Evolutionary conservation across 2,329 filamentous ascomycete genomes (phyloP).

Genomic region (Pseudogymnoascus sp.): DNA sequence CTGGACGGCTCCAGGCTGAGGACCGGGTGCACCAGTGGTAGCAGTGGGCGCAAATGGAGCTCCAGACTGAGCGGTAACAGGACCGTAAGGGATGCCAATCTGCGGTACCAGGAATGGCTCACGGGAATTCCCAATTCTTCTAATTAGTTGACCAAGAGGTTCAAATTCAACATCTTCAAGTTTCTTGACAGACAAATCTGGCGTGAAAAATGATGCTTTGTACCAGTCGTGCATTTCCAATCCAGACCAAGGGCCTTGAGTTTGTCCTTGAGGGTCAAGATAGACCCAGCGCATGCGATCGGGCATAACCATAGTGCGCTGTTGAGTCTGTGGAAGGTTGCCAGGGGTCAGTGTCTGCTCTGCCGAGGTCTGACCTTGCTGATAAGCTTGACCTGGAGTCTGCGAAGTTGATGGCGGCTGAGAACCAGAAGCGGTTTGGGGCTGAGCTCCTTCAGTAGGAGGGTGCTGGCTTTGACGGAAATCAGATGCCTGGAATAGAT

Average conservation of each 20-base stretch:
- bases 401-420: constrained; percentile 18
- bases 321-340: constrained; percentile 59
- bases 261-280: constrained; percentile 82
- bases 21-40: constrained; percentile 29
- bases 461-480: constrained; percentile 20
- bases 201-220: constrained; percentile 94
- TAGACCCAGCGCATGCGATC: constrained; percentile 99
- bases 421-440: constrained; percentile 17
- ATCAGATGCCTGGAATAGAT: constrained; percentile 27
- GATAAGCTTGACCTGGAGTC: constrained; percentile 23
- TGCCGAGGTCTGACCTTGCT: constrained; percentile 25
- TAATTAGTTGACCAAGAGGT: constrained; percentile 85
- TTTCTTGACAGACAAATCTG: constrained; percentile 90
- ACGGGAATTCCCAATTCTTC: constrained; percentile 91
- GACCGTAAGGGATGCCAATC: constrained; percentile 87
- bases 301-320: constrained; percentile 96
- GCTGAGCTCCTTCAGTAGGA: constrained; percentile 21
- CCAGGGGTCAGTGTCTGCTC: constrained; percentile 46
- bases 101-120: constrained; percentile 97
- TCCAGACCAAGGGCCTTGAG: constrained; percentile 91
- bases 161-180: constrained; percentile 91
- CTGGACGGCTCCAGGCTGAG: constrained; percentile 56
- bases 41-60: constrained; percentile 28
- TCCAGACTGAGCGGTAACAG: constrained; percentile 42
- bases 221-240: constrained; percentile 99